A percentile compares a stretch with the other conserved stretches of the same genome.
These are phyloP conservation scores for Aquanectria penicillioides DNA, from an alignment of 2,329 filamentous ascomycete species.

Conservation along the genomic window DNA sequence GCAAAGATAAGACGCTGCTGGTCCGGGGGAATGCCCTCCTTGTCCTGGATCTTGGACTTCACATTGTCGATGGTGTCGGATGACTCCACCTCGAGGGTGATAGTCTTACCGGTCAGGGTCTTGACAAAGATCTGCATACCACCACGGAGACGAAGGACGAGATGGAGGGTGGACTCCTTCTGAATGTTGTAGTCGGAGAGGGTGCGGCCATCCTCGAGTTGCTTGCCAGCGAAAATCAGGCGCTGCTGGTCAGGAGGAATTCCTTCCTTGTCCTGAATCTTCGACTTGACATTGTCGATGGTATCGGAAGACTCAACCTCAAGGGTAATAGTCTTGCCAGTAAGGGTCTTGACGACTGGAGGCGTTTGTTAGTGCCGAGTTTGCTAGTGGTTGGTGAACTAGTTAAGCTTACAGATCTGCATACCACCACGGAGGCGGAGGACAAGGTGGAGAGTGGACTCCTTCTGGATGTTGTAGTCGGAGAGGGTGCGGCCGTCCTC, in stretches of 20 bases:
- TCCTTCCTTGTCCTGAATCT: slow-evolving; percentile 98
- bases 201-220: slow-evolving; percentile 92
- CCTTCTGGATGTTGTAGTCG: slow-evolving; percentile 69
- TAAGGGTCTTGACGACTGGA: slow-evolving; percentile 79
- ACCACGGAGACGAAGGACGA: slow-evolving; percentile 88
- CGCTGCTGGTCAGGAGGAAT: slow-evolving; percentile 97
- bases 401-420: slow-evolving; percentile 69
- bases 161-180: slow-evolving; percentile 87
- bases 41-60: slow-evolving; percentile 92
- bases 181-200: slow-evolving; percentile 95
- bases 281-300: slow-evolving; percentile 95
- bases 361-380: slow-evolving; percentile 27
- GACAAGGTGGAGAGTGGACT: slow-evolving; percentile 78
- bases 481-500: slow-evolving; percentile 79
- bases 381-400: not conserved
- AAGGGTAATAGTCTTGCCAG: slow-evolving; percentile 93
- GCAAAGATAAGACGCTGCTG: slow-evolving; percentile 95
- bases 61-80: slow-evolving; percentile 95
- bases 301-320: slow-evolving; percentile 91
- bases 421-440: slow-evolving; percentile 75
- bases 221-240: slow-evolving; percentile 94
- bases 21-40: slow-evolving; percentile 93
- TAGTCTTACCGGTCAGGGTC: slow-evolving; percentile 91
- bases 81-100: slow-evolving; percentile 89
- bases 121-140: slow-evolving; percentile 93